Evolutionary conservation across 1,139 yeast genomes (phyloP).

Genomic region (Kurtzmaniella natalensis): DNA sequence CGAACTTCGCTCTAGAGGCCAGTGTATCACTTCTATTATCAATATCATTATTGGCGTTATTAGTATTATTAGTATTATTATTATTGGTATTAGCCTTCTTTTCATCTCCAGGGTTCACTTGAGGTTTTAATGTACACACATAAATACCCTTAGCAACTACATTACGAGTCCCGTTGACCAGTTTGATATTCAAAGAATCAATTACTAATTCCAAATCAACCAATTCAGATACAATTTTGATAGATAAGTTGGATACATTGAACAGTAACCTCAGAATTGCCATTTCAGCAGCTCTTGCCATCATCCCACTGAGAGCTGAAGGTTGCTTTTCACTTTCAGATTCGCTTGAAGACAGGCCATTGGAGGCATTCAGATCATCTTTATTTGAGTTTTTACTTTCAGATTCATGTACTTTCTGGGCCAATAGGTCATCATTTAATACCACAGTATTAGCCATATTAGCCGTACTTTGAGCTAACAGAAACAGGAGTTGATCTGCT

Average conservation of each 20-base stretch:
- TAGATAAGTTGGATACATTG: conserved; percentile 36
- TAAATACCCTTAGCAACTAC: conserved; percentile 36
- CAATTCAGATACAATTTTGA: conserved; percentile 51
- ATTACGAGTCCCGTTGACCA: conserved; percentile 45
- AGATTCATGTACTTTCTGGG: conserved; percentile 4
- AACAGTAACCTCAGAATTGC: conserved; percentile 62
- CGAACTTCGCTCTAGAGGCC: too few species aligned
- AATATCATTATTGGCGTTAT: conserved; percentile 10
- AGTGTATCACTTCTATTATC: too few species aligned
- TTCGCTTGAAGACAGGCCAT: conserved; percentile 10
- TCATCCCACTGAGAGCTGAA: conserved; percentile 48
- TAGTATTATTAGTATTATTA: conserved; percentile 15
- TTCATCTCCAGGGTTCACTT: conserved; percentile 27
- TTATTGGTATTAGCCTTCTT: not conserved
- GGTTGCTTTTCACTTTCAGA: conserved; percentile 12
- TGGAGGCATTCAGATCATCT: conserved; percentile 11
- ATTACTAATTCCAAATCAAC: conserved; percentile 41
- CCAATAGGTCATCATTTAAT: conserved; percentile 19
- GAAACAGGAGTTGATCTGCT: conserved; percentile 26
- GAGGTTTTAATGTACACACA: conserved; percentile 35
- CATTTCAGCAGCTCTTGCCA: conserved; percentile 62
- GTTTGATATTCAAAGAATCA: conserved; percentile 34
- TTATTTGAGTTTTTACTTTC: conserved; percentile 9
- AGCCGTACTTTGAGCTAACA: conserved; percentile 60
- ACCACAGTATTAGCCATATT: conserved; percentile 62